Base-by-base conservation (phyloP, 139 green algal species). In the Picochlorum sp. region DNA sequence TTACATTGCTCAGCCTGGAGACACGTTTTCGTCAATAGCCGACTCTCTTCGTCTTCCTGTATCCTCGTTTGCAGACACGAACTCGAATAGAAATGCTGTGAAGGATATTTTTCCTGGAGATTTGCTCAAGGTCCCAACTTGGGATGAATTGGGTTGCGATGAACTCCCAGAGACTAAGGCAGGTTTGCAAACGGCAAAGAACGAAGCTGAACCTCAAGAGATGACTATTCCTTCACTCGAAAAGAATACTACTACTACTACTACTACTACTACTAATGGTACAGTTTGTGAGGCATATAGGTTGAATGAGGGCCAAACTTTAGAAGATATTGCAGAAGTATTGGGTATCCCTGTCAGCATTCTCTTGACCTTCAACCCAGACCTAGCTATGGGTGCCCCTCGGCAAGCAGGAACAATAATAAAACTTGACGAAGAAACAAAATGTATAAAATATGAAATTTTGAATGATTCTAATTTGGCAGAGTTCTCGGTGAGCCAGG, bases 1-100 rank as follows among this genome's bases (percentile, higher is more conserved):
- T 12, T 59, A 59, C 26, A 20, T 59, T 24, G 16, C 53, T 20
- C 52, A 59, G 52, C n/a, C 7, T 43, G 52, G 52, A 12, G 52
- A 59, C 18, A 59, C 14, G 53, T 14, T 59, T 14, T n/a, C 22
- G 13, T 20, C 33, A 3, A 22, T 59, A 12, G 52, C 52, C 22
- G 14, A 14, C 18, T 41, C 52, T 44, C 24, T 59, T 5, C 20
- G 24, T 51, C n/a, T 59, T 18, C 53, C 26, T 30, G 20, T 36
- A 12, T 24, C 24, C 7, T n/a, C 53, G 7, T n/a, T 59, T 5
- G 24, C 8, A 45, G 4, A 4, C 8, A 24, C 22, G 24, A 59
- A 59, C 10, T n/a, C 20, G 39, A 0, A 47, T 16, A n/a, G n/a
- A n/a, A 47, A 26, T 47, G 39, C 20, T 47, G 20, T 47, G 4